phyloP scores from a whole-genome alignment of 1,139 yeast genomes.

The Blastobotrys capitulatus region DNA sequence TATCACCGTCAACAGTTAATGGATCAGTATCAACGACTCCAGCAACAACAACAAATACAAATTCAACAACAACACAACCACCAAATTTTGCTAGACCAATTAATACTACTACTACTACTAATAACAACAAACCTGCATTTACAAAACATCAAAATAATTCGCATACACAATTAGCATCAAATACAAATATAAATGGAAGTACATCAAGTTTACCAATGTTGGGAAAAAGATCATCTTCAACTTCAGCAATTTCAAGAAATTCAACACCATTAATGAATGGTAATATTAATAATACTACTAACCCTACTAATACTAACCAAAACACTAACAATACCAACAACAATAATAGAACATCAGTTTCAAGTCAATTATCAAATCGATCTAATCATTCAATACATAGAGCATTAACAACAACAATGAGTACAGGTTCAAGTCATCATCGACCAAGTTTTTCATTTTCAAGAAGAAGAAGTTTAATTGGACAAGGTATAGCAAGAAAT shows the following conservation, averaged over 20 bases:
- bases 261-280: conserved; percentile 2
- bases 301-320: too few species aligned
- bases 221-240: conserved; percentile 8
- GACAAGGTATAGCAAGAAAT: conserved; percentile 12
- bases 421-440: conserved; percentile 13
- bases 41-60: not conserved
- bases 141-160: not conserved
- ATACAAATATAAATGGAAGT: not conserved
- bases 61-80: too few species aligned
- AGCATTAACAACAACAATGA: conserved; percentile 5
- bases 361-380: conserved; percentile 12
- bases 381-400: conserved; percentile 9
- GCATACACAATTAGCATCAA: conserved; percentile 1
- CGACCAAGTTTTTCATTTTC: conserved; percentile 26
- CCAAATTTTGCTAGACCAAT: not conserved
- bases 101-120: not conserved
- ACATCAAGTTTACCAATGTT: conserved; percentile 3
- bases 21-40: not conserved
- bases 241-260: conserved; percentile 9
- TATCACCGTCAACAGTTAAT: not conserved
- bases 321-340: not conserved
- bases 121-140: conserved; percentile 5
- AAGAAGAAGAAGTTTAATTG: conserved; percentile 21
- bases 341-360: conserved; percentile 11
- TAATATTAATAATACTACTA: not conserved